Evolutionary conservation across 129 eudicot genomes (phyloP), one percentile per base, ranked within the genome.

Genomic region (Smallanthus sonchifolius): DNA sequence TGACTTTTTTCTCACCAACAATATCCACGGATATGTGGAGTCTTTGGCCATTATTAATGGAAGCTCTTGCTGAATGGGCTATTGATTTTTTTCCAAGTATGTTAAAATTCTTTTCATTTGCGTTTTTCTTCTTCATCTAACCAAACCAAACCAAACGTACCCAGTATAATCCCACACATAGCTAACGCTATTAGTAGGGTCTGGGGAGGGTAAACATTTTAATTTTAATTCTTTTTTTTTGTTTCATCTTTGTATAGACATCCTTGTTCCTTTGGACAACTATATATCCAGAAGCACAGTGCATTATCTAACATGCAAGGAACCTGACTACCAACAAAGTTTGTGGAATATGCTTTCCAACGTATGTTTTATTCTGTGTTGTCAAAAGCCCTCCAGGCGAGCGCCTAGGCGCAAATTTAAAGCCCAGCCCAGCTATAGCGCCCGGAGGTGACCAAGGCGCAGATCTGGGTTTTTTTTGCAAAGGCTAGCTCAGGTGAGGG

Each of bases 1-100:
- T 92, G 98, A 89, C 98, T 2, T 92, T 92, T 60, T 89, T 87
- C 73, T 92, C 92, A 16, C 98, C 98, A 11, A 85, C 91, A 30
- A 89, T 92, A 65, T 92, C 98, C 61, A 34, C 89, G 88, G 96
- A 92, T 55, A 92, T 92, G 98, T 92, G 98, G 98, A 87, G 87
- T 73, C 94, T 92, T 57, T 92, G 98, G 98, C 96, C 98, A 16
- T 84, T 89, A 48, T 69, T 92, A 87, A 81, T 84, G 81, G 98
- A 89, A 76, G 98, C 94, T 36, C 80, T 92, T 68, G 83, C 89
- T 54, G 96, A 92, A 44, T 92, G 98, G 98, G 98, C 98, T 66
- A 87, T 92, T 74, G 98, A 92, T 70, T 92, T 87, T 82, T 92
- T 92, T 78, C 83, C 98, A 85, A 92, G 98, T 92, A 87, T 11